Base-by-base conservation (phyloP, 2,329 filamentous ascomycete species). In the Fusarium sp. region DNA sequence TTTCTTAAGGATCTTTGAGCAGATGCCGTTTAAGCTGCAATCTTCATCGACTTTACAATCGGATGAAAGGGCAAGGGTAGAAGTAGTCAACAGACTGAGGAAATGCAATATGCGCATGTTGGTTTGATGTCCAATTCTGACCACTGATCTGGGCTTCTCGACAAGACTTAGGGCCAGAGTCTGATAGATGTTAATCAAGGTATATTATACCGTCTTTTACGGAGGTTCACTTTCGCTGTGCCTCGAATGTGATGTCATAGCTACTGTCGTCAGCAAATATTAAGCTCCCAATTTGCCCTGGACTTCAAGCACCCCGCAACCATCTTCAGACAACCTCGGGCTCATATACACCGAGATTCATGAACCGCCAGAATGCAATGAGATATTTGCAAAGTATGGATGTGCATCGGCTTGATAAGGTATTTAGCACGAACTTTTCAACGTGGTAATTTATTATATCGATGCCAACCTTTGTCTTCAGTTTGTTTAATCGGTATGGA, bases 11-110 rank as follows among this genome's bases (percentile, higher is more conserved):
- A 25, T 45, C 14, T 46, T n/a, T 25, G 38, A 16, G 18, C 77
- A 79, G 6, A 78, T 18, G 2, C 78, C 77, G 27, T 79, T 79
- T 5, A 79, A 55, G 22, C 76, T 79, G 56, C 78, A 79, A 45
- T 78, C 71, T 3, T 77, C 72, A n/a, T 78, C 74, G 0, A 62
- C 66, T 6, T 42, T 50, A 27, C 77, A 78, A 4, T 24, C 3
- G 18, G 6, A 11, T 4, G 34, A n/a, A 38, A 38, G 34, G 18
- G 11, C 34, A n/a, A 38, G 11, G 18, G 11, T 10, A 3, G 34
- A 7, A n/a, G 18, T n/a, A 38, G 34, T 5, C 34, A 38, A 38
- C 18, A 38, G 6, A 38, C 18, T 38, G 18, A 38, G 18, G 18
- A 38, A 3, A 6, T 38, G 9, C 10, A 38, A 10, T 10, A n/a